Evolutionary conservation across 257 asterid genomes (phyloP).

Genomic region (Forsythia viridissima): DNA sequence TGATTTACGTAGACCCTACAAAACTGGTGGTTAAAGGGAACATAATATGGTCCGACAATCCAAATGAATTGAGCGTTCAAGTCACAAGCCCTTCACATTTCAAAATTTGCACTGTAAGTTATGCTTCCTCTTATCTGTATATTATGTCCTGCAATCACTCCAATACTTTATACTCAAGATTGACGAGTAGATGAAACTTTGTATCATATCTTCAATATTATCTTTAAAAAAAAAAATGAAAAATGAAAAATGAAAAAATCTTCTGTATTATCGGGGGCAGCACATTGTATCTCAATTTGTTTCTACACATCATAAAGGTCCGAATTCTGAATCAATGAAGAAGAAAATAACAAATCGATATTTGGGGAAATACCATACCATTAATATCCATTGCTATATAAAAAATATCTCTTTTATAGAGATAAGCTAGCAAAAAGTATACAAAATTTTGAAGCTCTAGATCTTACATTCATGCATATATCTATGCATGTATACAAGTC

Average conservation of each 20-base stretch:
- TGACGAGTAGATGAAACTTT: neutral
- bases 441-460: neutral
- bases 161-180: neutral
- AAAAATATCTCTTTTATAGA: neutral
- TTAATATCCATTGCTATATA: no score
- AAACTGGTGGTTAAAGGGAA: conserved; percentile 77
- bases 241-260: no score
- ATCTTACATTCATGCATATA: neutral
- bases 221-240: no score
- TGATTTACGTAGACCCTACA: conserved; percentile 87
- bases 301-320: neutral
- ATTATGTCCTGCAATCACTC: neutral
- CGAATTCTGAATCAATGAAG: neutral
- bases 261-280: neutral
- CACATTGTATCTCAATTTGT: neutral
- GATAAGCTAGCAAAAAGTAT: neutral
- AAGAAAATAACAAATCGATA: neutral
- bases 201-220: neutral
- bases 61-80: conserved; percentile 83
- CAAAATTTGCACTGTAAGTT: conserved; percentile 91
- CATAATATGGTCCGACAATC: conserved; percentile 88
- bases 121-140: neutral
- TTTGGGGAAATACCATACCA: neutral
- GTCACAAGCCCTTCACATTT: conserved; percentile 80
- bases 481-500: neutral